Evolutionary conservation across 1,284 basidiomycete genomes (phyloP), one percentile per base, ranked within the genome.

Genomic region (Trametes sp.): DNA sequence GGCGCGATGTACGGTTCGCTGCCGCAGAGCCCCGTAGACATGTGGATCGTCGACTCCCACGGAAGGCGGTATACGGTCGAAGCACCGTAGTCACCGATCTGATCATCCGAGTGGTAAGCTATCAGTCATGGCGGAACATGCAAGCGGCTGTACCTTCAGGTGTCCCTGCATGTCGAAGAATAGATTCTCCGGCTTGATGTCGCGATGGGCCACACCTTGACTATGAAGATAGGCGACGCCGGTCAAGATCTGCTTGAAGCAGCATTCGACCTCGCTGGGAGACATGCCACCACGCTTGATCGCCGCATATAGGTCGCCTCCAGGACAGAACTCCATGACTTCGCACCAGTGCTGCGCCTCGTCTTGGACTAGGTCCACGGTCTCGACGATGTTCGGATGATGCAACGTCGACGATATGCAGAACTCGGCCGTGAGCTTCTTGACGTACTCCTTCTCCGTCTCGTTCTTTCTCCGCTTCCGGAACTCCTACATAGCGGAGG

Each of bases 321-420:
- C 97, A 1, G 95, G 94, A 77, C 97, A 98, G 75, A 96, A 98
- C 79, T 99, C 98, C 98, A 99, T 98, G 64, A 99, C 97, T 78
- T 99, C 97, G 75, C 97, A 99, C 97, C 97, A 99, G 74, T 96
- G 92, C 66, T 94, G 90, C 69, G 84, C 89, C 79, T 99, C 97
- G 78, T 99, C 97, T 74, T 99, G 97, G 28, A 99, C 93, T 68
- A 99, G 88, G 78, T 99, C 97, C 64, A 99, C 98, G 2, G 97
- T 99, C 82, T 99, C 97, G 73, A 99, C 96, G 72, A 99, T 87
- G 77, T 99, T 99, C 75, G 89, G 83, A 75, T 98, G 97, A 76
- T 98, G 96, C 46, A 99, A 81, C 1, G 98, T 98, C 35, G 96
- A 98, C 35, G 95, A 97, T 68, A 99, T 99, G 79, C 97, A 99